Percentiles rank a stretch among this genome's conserved stretches.
These are phyloP conservation scores for Senna siamea DNA, from an alignment of 306 rosid genomes.

Conservation along the genomic window DNA sequence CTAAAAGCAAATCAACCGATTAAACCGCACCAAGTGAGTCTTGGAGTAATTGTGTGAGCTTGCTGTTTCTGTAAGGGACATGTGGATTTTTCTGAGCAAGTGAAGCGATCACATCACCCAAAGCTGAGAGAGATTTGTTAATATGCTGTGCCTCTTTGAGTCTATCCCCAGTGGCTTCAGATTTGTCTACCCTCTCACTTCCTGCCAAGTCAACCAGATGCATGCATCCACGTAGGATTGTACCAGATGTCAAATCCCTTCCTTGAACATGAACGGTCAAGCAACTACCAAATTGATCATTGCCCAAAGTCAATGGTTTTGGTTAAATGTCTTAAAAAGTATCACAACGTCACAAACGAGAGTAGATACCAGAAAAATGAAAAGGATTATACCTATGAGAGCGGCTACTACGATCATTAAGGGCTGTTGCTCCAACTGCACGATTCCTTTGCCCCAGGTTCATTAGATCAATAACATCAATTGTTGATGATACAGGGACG, in stretches of 20 bases:
- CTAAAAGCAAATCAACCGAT: conserved; percentile 6
- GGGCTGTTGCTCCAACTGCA: conserved; percentile 93
- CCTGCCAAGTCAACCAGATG: conserved; percentile 98
- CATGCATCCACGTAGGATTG: conserved; percentile 84
- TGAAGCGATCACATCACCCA: conserved; percentile 96
- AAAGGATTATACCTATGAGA: conserved; percentile 74
- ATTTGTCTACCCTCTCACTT: conserved; percentile 95
- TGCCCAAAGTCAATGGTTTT: conserved; percentile 23
- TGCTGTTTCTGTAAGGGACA: conserved; percentile 95
- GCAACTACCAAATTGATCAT: conserved; percentile 70
- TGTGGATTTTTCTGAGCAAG: conserved; percentile 96
- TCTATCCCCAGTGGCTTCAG: conserved; percentile 97
- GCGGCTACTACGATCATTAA: conserved; percentile 95
- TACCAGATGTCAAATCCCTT: conserved; percentile 87
- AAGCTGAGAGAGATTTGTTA: conserved; percentile 91
- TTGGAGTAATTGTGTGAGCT: conserved; percentile 94
- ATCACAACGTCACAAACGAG: conserved; percentile 22
- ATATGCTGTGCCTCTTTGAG: conserved; percentile 96
- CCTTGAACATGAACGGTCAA: conserved; percentile 99
- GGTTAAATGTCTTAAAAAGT: conserved; percentile 22
- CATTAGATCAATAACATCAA: conserved; percentile 90
- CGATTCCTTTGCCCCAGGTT: conserved; percentile 92
- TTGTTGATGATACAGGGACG: conserved; percentile 74
- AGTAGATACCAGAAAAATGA: too few relatives aligned
- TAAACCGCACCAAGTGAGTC: conserved; percentile 86